Evolutionary conservation across 768 basidiomycete genomes (phyloP), one percentile per base, ranked within the genome.

Genomic region (Phaeotremella fagi): DNA sequence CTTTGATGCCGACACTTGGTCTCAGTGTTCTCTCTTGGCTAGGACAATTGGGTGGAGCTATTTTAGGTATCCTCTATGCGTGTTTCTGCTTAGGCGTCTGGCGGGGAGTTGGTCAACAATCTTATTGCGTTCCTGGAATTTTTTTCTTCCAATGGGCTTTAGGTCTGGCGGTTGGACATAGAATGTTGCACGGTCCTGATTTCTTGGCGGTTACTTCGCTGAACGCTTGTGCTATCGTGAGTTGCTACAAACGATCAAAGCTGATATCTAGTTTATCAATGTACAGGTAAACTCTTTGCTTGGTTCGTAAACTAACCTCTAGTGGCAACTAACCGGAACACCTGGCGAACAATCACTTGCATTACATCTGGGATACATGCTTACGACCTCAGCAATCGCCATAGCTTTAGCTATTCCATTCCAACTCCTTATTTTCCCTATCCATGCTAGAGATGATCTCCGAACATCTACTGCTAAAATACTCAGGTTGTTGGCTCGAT

Each of bases 321-420:
- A 52, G 42, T 52, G 42, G 37, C 42, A 52, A 27, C 22, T 45
- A 15, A 44, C 50, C 16, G 38, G 50, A 4, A 28, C 27, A 20
- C 22, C 38, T n/a, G 22, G 15, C 15, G 50, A 42, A 18, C 50
- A 42, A 18, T 44, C 50, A 18, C 50, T 52, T 16, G 25, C 3
- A 1, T 27, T 52, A 44, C 50, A 52, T 28, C 37, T 52, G 3
- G 50, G 50, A 7, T 52, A 52, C 50, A 52, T 52, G 50, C 50
- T 52, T 26, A 43, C 50, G 11, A 26, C 50, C 37, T 42, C 50
- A 2, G 25, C 50, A 18, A 52, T 52, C 25, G 50, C 50, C 16
- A 52, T 52, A 16, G 50, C 38, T 16, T 22, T 52, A 12, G 50
- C 50, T 20, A 52, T 52, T 41, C 50, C 50, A 16, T 52, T 52